phyloP scores from a whole-genome alignment of 116 monocot species.

The Phalaenopsis hybrid region DNA sequence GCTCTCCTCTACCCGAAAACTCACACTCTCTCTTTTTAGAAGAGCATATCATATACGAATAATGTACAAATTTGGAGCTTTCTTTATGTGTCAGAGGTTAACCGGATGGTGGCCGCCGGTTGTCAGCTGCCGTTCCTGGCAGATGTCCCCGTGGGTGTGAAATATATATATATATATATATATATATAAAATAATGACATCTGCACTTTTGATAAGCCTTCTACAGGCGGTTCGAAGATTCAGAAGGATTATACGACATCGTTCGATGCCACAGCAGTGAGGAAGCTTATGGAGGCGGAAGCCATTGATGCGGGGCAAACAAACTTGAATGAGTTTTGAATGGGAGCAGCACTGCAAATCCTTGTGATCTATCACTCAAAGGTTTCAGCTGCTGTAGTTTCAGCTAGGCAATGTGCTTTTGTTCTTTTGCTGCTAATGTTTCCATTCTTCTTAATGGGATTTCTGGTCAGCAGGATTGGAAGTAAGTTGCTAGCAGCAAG shows the following conservation, averaged over 20 bases:
- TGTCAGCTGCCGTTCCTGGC: conserved; percentile 63
- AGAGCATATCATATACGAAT: too few relatives aligned
- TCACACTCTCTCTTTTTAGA: too few relatives aligned
- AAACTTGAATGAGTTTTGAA: conserved; percentile 93
- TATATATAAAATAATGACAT: too few relatives aligned
- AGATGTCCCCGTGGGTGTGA: conserved; percentile 74
- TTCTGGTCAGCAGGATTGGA: too few relatives aligned
- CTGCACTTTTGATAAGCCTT: conserved; percentile 78
- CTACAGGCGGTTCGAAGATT: conserved; percentile 85
- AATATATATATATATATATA: conserved; percentile 6
- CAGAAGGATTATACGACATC: conserved; percentile 72
- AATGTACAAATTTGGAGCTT: conserved; percentile 40
- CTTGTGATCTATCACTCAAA: conserved; percentile 87
- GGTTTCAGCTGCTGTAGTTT: conserved; percentile 89
- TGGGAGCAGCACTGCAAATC: conserved; percentile 98
- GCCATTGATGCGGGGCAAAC: conserved; percentile 86
- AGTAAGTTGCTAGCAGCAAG: too few relatives aligned
- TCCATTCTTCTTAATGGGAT: too few relatives aligned
- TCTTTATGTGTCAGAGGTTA: conserved; percentile 61
- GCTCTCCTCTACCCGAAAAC: too few relatives aligned
- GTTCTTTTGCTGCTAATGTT: too few relatives aligned
- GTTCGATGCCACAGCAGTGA: conserved; percentile 74
- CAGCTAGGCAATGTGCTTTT: conserved; percentile 70
- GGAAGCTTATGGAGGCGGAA: conserved; percentile 52
- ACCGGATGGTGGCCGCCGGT: conserved; percentile 40